phyloP scores from a whole-genome alignment of 352 stramenopile genomes.

The Phytophthora pistaciae region DNA sequence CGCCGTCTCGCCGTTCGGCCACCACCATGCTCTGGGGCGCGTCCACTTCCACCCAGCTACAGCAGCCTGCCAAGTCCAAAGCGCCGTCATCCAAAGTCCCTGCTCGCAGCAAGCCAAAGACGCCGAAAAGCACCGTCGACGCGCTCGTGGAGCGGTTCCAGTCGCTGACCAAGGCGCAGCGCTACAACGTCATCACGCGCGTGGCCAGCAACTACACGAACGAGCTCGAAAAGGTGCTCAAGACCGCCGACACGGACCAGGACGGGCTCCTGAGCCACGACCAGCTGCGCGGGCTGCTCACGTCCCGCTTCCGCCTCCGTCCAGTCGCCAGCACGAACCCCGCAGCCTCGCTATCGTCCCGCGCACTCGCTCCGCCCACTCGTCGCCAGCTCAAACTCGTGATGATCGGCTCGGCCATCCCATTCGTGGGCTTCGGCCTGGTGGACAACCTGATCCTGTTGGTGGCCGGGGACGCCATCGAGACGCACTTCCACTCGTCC shows the following conservation, averaged over 20 bases:
- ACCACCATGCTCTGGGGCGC: constrained; percentile 30
- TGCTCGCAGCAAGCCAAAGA: constrained; percentile 32
- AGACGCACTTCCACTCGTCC: constrained; percentile 93
- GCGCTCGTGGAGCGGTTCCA: constrained; percentile 69
- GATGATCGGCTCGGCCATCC: constrained; percentile 81
- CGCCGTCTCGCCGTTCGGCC: constrained; percentile 20
- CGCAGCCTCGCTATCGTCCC: constrained; percentile 36
- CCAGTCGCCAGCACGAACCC: constrained; percentile 51
- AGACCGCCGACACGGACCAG: constrained; percentile 74
- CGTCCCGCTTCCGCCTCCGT: constrained; percentile 74
- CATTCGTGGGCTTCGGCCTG: constrained; percentile 87
- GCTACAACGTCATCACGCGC: constrained; percentile 57
- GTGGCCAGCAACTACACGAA: constrained; percentile 64
- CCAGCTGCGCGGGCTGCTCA: constrained; percentile 72
- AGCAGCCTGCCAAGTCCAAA: constrained; percentile 30
- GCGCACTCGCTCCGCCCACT: constrained; percentile 48
- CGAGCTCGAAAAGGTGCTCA: constrained; percentile 75
- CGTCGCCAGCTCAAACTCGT: constrained; percentile 79
- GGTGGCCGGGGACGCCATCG: constrained; percentile 94
- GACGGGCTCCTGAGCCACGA: constrained; percentile 72
- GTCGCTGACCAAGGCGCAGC: constrained; percentile 64
- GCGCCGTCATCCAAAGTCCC: constrained; percentile 9
- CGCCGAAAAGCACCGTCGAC: constrained; percentile 37
- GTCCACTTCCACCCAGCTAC: constrained; percentile 15
- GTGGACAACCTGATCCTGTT: constrained; percentile 91